A percentile compares a stretch with the other conserved stretches of the same genome.
Conservation (phyloP, 108 stramenopile species). For the Pseudonitzschia multiseries region DNA sequence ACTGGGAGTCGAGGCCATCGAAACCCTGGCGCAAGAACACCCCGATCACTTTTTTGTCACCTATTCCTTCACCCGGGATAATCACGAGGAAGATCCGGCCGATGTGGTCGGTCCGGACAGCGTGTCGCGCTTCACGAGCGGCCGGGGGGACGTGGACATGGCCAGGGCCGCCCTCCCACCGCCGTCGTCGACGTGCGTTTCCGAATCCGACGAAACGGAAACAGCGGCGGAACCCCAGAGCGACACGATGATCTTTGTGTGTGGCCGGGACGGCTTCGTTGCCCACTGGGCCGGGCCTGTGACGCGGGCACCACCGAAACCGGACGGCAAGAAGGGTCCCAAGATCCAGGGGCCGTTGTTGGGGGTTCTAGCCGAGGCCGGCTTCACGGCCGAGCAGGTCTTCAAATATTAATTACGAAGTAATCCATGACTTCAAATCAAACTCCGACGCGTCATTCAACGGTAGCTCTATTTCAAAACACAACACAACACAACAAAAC, state of each 20-base stretch:
- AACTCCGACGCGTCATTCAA: no score
- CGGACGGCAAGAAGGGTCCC: slow-evolving; percentile 31
- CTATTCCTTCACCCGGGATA: slow-evolving; percentile 27
- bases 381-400: slow-evolving; percentile 28
- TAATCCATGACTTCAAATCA: no score
- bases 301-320: slow-evolving; percentile 19
- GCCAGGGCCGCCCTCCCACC: not conserved
- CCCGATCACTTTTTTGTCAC: slow-evolving; percentile 30
- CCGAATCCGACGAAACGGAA: not conserved
- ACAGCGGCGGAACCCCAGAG: not conserved
- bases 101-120: not conserved
- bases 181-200: not conserved
- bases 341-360: slow-evolving; percentile 38
- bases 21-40: slow-evolving; percentile 19
- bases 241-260: slow-evolving; percentile 36
- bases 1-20: slow-evolving; percentile 20
- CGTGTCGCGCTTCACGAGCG: not conserved
- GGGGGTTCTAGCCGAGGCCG: slow-evolving; percentile 31
- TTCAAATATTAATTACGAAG: slow-evolving; percentile 33
- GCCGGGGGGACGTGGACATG: not conserved
- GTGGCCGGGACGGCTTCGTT: slow-evolving; percentile 35
- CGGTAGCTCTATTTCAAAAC: no score
- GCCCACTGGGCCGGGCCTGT: slow-evolving; percentile 34
- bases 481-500: no score
- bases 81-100: not conserved